Conservation (phyloP, 2,329 filamentous ascomycete species). For the Teratosphaeria pseudoeucalypti region DNA sequence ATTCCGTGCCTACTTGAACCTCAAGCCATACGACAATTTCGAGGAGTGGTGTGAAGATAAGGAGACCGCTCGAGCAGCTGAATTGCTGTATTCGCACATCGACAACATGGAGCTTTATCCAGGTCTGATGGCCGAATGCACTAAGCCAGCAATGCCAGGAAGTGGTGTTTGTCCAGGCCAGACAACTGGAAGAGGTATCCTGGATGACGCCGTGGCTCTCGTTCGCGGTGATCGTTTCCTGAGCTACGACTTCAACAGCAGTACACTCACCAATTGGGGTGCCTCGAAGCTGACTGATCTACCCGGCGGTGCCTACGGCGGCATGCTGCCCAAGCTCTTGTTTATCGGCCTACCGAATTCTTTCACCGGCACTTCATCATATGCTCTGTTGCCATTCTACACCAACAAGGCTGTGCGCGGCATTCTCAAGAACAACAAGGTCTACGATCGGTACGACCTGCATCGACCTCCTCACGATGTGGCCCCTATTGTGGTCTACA, state of each 20-base stretch:
- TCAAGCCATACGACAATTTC: slow-evolving; percentile 28
- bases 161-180: slow-evolving; percentile 38
- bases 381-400: slow-evolving; percentile 42
- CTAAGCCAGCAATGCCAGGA: slow-evolving; percentile 42
- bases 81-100: slow-evolving; percentile 42
- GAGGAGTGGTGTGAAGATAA: slow-evolving; percentile 27
- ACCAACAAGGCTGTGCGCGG: slow-evolving; percentile 38
- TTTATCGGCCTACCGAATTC: slow-evolving; percentile 38
- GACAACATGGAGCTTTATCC: slow-evolving; percentile 49
- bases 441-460: slow-evolving; percentile 37
- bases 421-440: slow-evolving; percentile 39
- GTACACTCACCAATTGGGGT: slow-evolving; percentile 42
- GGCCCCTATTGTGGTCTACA: slow-evolving; percentile 38
- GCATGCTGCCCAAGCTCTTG: slow-evolving; percentile 34
- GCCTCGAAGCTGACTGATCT: slow-evolving; percentile 32
- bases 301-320: slow-evolving; percentile 34
- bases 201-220: slow-evolving; percentile 39
- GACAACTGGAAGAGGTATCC: slow-evolving; percentile 36
- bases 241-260: slow-evolving; percentile 40
- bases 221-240: slow-evolving; percentile 38
- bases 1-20: slow-evolving; percentile 28
- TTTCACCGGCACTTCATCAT: slow-evolving; percentile 40
- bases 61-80: slow-evolving; percentile 26
- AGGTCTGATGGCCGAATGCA: slow-evolving; percentile 45
- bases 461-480: slow-evolving; percentile 32